Percentiles rank a stretch among this genome's conserved stretches.
Evolutionary conservation across 305 asterid genomes (phyloP).

Genomic region (Fraxinus angustifolia): DNA sequence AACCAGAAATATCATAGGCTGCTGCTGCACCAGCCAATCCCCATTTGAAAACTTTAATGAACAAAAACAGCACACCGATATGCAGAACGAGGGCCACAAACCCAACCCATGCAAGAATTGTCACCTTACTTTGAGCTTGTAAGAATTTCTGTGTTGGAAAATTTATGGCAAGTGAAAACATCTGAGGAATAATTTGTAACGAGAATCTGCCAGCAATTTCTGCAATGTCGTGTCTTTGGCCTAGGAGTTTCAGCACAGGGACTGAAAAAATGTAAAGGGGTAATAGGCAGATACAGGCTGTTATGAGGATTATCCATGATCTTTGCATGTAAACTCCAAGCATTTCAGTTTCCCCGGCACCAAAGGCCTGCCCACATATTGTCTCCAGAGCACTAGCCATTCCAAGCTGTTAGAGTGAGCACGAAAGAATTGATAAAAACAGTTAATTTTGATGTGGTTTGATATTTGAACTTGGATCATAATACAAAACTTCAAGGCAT

Average conservation of each 20-base stretch:
- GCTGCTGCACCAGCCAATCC: conserved; percentile 80
- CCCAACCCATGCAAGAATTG: conserved; percentile 77
- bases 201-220: conserved; percentile 75
- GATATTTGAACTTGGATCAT: background rate
- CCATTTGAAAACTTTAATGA: conserved; percentile 61
- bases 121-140: conserved; percentile 82
- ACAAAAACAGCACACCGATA: conserved; percentile 43
- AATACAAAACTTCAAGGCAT: background rate
- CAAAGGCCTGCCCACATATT: conserved; percentile 87
- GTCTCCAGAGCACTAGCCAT: conserved; percentile 98
- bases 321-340: conserved; percentile 84
- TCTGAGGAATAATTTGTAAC: conserved; percentile 68
- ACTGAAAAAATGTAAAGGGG: conserved; percentile 67
- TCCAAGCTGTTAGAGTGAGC: conserved; percentile 53
- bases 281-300: conserved; percentile 51
- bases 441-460: background rate
- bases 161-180: conserved; percentile 82
- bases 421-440: background rate
- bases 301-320: conserved; percentile 70
- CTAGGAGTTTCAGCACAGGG: conserved; percentile 62
- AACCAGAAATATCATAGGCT: conserved; percentile 76
- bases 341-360: conserved; percentile 76
- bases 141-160: conserved; percentile 85
- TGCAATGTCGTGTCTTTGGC: conserved; percentile 73
- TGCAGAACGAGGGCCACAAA: conserved; percentile 54